phyloP scores from a whole-genome alignment of 2,329 filamentous ascomycete genomes.

The Aspergillus ochraceoroseus region DNA sequence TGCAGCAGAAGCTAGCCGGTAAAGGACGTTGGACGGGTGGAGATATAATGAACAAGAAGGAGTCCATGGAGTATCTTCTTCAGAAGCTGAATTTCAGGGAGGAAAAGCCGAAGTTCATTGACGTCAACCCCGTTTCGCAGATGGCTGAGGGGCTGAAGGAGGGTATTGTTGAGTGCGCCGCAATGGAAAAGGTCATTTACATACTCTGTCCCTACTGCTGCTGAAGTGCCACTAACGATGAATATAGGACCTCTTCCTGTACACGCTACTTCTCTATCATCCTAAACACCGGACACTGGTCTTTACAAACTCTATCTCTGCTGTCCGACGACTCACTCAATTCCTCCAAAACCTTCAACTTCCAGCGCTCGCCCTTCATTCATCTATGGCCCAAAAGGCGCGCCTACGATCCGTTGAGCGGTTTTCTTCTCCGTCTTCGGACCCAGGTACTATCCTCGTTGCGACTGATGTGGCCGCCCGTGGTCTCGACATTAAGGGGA shows the following conservation, averaged over 20 bases:
- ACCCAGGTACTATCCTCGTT: slow-evolving; percentile 65
- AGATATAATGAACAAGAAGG: slow-evolving; percentile 64
- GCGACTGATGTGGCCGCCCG: slow-evolving; percentile 92
- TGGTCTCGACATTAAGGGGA: slow-evolving; percentile 85
- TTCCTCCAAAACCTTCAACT: slow-evolving; percentile 78
- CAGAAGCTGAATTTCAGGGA: slow-evolving; percentile 84
- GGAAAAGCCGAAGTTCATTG: slow-evolving; percentile 80
- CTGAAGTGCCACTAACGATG: slow-evolving; percentile 5
- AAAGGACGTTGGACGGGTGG: slow-evolving; percentile 58
- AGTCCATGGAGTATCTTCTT: slow-evolving; percentile 89
- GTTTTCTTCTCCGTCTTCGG: slow-evolving; percentile 61
- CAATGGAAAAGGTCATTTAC: slow-evolving; percentile 74
- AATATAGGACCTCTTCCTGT: slow-evolving; percentile 77
- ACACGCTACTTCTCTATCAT: slow-evolving; percentile 78
- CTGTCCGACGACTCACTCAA: slow-evolving; percentile 78
- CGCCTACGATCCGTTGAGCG: slow-evolving; percentile 87
- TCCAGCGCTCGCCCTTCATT: slow-evolving; percentile 74
- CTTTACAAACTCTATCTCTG: slow-evolving; percentile 93
- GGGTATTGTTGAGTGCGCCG: slow-evolving; percentile 83
- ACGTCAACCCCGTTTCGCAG: slow-evolving; percentile 81
- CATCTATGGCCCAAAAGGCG: slow-evolving; percentile 92
- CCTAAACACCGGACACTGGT: slow-evolving; percentile 75
- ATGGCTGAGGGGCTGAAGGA: slow-evolving; percentile 85
- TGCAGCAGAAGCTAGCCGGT: slow-evolving; percentile 85
- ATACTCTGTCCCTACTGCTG: neutral